These are phyloP conservation scores for Penicillium chermesinum DNA, from an alignment of 495 filamentous ascomycete genomes.

Conservation along the genomic window DNA sequence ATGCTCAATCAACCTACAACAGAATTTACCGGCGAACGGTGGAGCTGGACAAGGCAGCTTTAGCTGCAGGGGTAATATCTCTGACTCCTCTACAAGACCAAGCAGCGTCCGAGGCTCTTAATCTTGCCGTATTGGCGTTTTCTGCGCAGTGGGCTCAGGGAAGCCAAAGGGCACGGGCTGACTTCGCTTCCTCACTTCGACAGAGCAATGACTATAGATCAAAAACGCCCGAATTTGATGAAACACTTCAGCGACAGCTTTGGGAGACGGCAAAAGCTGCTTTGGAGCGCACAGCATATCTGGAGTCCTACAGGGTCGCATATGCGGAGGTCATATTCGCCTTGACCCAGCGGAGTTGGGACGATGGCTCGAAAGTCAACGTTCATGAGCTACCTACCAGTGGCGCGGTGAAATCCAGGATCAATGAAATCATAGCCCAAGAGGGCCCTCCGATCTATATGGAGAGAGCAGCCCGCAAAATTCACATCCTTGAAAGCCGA, in stretches of 20 bases:
- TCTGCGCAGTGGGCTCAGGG: constrained; percentile 42
- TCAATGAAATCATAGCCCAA: constrained; percentile 29
- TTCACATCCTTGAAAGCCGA: constrained; percentile 24
- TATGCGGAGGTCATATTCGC: constrained; percentile 45
- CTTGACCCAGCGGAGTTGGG: constrained; percentile 37
- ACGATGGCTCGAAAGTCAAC: constrained; percentile 7
- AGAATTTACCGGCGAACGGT: constrained; percentile 40
- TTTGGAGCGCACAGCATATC: constrained; percentile 26
- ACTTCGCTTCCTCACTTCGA: background rate
- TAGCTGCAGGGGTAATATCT: constrained; percentile 20
- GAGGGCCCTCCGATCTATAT: constrained; percentile 38
- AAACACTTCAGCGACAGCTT: constrained; percentile 29
- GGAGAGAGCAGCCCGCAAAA: constrained; percentile 33
- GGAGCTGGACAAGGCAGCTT: constrained; percentile 30
- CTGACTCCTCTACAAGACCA: constrained; percentile 18
- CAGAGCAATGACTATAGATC: background rate
- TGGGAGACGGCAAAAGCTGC: constrained; percentile 40
- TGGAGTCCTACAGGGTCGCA: constrained; percentile 41
- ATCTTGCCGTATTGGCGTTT: constrained; percentile 42
- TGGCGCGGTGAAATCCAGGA: background rate
- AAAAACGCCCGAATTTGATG: constrained; percentile 18
- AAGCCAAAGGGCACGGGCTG: constrained; percentile 10
- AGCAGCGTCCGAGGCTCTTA: constrained; percentile 30
- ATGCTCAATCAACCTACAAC: constrained; percentile 37
- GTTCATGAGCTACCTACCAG: background rate